Percentiles rank a stretch among this genome's conserved stretches.
Evolutionary conservation across 2,329 filamentous ascomycete species (phyloP).

Genomic region (Aspergillus luchuensis): DNA sequence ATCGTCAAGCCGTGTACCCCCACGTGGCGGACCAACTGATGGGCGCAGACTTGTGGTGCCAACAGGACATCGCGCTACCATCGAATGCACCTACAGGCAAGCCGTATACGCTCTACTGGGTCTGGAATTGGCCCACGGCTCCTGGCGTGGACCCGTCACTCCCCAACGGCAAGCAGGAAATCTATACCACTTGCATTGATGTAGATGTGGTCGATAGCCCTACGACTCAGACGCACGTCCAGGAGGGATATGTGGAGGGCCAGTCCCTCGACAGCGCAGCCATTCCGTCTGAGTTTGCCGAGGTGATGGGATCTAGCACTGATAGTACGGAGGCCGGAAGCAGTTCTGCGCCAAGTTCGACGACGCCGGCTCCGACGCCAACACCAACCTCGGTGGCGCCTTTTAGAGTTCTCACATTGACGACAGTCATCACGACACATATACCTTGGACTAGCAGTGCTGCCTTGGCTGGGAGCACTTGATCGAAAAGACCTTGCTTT

Average conservation of each 20-base stretch:
- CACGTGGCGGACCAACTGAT: constrained; percentile 54
- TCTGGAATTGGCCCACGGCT: constrained; percentile 88
- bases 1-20: constrained; percentile 61
- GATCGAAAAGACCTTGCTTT: not conserved
- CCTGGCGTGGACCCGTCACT: constrained; percentile 37
- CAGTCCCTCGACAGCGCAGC: constrained; percentile 44
- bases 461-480: constrained; percentile 1
- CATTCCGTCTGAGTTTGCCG: constrained; percentile 41
- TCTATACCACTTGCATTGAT: constrained; percentile 55
- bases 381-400: constrained; percentile 17
- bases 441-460: constrained; percentile 18
- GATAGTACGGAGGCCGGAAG: constrained; percentile 7
- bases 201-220: constrained; percentile 41
- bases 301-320: constrained; percentile 27
- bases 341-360: not conserved
- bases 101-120: constrained; percentile 85
- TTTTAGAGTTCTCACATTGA: constrained; percentile 3
- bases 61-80: constrained; percentile 78
- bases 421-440: constrained; percentile 28
- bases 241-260: constrained; percentile 29
- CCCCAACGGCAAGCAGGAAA: constrained; percentile 48
- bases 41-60: constrained; percentile 71
- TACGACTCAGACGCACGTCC: constrained; percentile 16
- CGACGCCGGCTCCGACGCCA: not conserved
- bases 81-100: constrained; percentile 62